Evolutionary conservation across 2,329 filamentous ascomycete species (phyloP), one percentile per base, ranked within the genome.

Genomic region (Alternaria hordeiaustralica): DNA sequence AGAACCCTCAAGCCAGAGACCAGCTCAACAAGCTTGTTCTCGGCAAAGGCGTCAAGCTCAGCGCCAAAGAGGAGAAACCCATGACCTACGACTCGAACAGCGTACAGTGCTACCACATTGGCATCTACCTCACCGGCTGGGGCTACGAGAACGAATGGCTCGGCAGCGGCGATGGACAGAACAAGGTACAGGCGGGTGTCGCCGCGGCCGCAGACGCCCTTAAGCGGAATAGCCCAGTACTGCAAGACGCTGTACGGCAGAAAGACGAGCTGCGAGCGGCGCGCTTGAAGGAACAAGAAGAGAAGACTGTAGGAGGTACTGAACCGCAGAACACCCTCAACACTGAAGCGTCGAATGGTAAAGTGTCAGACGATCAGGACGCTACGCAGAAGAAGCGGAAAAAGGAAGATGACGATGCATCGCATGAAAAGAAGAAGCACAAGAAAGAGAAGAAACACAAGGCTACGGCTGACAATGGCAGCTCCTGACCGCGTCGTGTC

Each of bases 131-230:
- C 26, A 86, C 88, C 20, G 91, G 90, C 0, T 92, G 89, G 84
- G 91, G 91, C 5, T 88, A 90, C 77, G 85, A 84, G 30, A 82
- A 87, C 53, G 86, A 88, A 74, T 80, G 87, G 60, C 79, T 94
- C 6, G 92, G 89, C 0, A 84, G 83, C 47, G 92, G 90, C 0
- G 86, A 85, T 30, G 91, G 87, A 1, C 80, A 88, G 66, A 88
- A 86, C 58, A 93, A 93, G 80, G 88, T 87, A 60, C 89, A 92
- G 60, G 92, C 91, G 1, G 89, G 89, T 0, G 82, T 86, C 13
- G 89, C 87, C 68, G 92, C 92, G 1, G 92, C 92, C 1, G 79
- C 82, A 45, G 82, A 84, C 68, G 90, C 90, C 0, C 72, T 94
- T 75, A 82, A 85, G 45, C 89, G 71, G 47, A 72, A 71, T 26